phyloP scores from a whole-genome alignment of 2,329 filamentous ascomycete species.

The Aspergillus texensis region DNA sequence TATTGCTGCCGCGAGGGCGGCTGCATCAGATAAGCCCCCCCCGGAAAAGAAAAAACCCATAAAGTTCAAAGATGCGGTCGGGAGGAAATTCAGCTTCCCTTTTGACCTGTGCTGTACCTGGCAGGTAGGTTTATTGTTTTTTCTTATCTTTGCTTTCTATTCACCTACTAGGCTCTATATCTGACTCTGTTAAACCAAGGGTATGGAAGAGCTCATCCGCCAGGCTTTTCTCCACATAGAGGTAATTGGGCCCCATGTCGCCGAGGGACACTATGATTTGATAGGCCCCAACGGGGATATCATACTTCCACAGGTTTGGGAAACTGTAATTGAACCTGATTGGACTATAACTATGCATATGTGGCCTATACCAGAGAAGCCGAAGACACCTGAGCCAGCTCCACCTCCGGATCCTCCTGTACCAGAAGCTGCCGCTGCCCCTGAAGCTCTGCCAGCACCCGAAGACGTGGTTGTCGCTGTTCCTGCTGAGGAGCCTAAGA shows the following conservation, averaged over 20 bases:
- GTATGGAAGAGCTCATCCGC: slow-evolving; percentile 84
- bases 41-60: slow-evolving; percentile 72
- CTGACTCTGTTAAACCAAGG: slow-evolving; percentile 50
- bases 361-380: slow-evolving; percentile 62
- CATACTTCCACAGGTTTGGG: slow-evolving; percentile 80
- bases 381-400: slow-evolving; percentile 43
- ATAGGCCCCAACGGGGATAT: slow-evolving; percentile 79
- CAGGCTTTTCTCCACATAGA: slow-evolving; percentile 82
- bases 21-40: slow-evolving; percentile 42
- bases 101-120: slow-evolving; percentile 83
- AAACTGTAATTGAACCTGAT: slow-evolving; percentile 77
- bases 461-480: slow-evolving; percentile 19
- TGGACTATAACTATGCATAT: slow-evolving; percentile 71
- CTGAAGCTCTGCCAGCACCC: slow-evolving; percentile 21
- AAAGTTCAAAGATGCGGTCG: slow-evolving; percentile 88
- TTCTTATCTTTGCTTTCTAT: neutral
- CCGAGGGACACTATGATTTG: slow-evolving; percentile 78
- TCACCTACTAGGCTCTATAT: neutral
- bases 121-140: slow-evolving; percentile 62
- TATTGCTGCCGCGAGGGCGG: slow-evolving; percentile 37
- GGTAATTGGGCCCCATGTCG: slow-evolving; percentile 73
- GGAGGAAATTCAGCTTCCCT: slow-evolving; percentile 89
- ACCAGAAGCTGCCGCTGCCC: slow-evolving; percentile 23
- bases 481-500: slow-evolving; percentile 32
- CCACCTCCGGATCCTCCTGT: slow-evolving; percentile 29